Conservation (phyloP, 179 eudicot species). For the Spinacia oleracea region DNA sequence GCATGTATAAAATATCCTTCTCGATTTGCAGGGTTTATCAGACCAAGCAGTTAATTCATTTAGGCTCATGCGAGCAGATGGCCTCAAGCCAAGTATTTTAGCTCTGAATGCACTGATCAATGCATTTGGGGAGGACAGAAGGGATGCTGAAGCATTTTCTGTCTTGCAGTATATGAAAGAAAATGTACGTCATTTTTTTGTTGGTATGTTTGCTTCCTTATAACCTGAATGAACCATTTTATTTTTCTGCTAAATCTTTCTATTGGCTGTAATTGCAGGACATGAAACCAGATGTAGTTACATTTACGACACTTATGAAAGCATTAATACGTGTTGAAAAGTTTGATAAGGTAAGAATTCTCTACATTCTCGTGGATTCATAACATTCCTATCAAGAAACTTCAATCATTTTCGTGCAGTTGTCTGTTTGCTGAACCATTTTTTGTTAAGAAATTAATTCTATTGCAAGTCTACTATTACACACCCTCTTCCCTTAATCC, state of each 20-base stretch:
- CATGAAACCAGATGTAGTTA: slow-evolving; percentile 91
- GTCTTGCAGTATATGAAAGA: slow-evolving; percentile 93
- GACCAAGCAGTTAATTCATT: slow-evolving; percentile 90
- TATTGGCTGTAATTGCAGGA: slow-evolving; percentile 49
- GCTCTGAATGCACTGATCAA: slow-evolving; percentile 88
- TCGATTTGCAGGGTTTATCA: slow-evolving; percentile 69
- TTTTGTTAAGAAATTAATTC: background rate
- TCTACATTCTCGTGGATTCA: background rate
- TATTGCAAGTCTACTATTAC: background rate
- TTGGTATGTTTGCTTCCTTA: background rate
- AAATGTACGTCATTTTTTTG: slow-evolving; percentile 48
- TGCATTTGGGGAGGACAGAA: slow-evolving; percentile 92
- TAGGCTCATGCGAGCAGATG: slow-evolving; percentile 85
- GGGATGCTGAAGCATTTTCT: slow-evolving; percentile 87
- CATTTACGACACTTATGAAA: slow-evolving; percentile 96
- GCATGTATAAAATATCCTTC: slow-evolving; percentile 16
- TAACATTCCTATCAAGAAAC: background rate
- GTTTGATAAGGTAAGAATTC: slow-evolving; percentile 60
- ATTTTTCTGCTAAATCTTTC: slow-evolving; percentile 15
- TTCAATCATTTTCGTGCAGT: background rate
- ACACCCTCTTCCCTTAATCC: background rate
- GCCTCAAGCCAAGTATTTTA: slow-evolving; percentile 74
- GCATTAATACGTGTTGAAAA: slow-evolving; percentile 83
- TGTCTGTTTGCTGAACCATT: background rate
- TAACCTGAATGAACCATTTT: slow-evolving; percentile 3